phyloP scores from a whole-genome alignment of 208 protist species.

The Leishmania amazonensis region DNA sequence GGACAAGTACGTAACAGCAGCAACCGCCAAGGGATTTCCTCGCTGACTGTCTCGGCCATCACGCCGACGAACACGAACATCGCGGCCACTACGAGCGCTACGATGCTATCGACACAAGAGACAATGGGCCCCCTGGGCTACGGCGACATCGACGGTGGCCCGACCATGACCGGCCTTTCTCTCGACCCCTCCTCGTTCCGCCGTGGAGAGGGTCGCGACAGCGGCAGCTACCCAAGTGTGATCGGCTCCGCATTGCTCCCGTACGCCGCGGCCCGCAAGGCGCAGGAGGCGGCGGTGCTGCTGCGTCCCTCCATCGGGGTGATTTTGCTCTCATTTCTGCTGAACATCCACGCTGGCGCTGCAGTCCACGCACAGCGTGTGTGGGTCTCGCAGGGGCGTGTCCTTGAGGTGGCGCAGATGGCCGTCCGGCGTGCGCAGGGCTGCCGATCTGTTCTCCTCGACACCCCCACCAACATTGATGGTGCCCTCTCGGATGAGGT shows the following conservation, averaged over 20 bases:
- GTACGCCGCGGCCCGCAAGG: constrained; percentile 30
- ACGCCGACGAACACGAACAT: constrained; percentile 15
- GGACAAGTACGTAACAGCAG: too few species aligned
- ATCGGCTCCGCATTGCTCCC: constrained; percentile 29
- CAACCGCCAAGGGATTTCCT: neutral
- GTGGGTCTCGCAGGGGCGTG: constrained; percentile 37
- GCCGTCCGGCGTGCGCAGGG: constrained; percentile 44
- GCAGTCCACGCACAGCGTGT: constrained; percentile 17
- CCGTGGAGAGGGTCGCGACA: neutral
- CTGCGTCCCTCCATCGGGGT: constrained; percentile 56
- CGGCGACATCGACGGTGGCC: neutral
- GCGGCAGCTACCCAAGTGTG: neutral
- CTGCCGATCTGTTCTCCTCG: constrained; percentile 52
- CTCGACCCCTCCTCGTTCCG: neutral
- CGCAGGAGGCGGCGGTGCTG: constrained; percentile 41
- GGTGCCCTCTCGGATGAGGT: constrained; percentile 79
- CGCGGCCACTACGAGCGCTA: constrained; percentile 10
- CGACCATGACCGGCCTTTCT: neutral
- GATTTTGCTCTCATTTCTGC: constrained; percentile 54
- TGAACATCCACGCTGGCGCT: constrained; percentile 42
- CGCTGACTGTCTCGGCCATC: constrained; percentile 30
- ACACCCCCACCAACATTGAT: constrained; percentile 61
- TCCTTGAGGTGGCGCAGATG: constrained; percentile 23
- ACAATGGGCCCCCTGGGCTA: neutral
- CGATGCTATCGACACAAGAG: constrained; percentile 13